Evolutionary conservation across 2,329 filamentous ascomycete species (phyloP).

Genomic region (Monilinia vaccinii-corymbosi): DNA sequence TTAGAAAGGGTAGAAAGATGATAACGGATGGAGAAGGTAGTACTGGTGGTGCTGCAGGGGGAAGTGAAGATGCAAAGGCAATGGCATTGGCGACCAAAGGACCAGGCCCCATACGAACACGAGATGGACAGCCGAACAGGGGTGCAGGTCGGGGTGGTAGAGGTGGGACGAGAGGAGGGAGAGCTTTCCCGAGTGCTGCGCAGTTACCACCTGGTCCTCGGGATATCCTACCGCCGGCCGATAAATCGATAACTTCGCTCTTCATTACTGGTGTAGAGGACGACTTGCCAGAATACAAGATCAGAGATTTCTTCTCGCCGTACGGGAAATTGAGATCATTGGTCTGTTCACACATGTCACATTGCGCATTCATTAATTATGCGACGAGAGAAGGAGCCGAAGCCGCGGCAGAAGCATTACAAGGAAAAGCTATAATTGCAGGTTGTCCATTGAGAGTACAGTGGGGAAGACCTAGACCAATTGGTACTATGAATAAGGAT

Average conservation of each 20-base stretch:
- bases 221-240: conserved; percentile 77
- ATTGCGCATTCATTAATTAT: conserved; percentile 96
- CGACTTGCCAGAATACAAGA: conserved; percentile 83
- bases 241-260: conserved; percentile 81
- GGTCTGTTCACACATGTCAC: conserved; percentile 92
- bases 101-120: conserved; percentile 71
- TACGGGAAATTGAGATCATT: conserved; percentile 88
- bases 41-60: conserved; percentile 12
- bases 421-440: conserved; percentile 81
- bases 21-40: conserved; percentile 29
- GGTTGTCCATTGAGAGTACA: conserved; percentile 84
- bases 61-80: conserved; percentile 34
- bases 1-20: conserved; percentile 74
- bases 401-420: conserved; percentile 71
- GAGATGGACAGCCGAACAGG: conserved; percentile 45
- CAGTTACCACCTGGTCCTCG: conserved; percentile 71
- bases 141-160: conserved; percentile 30
- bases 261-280: conserved; percentile 96
- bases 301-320: conserved; percentile 81
- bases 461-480: conserved; percentile 86
- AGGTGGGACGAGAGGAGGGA: conserved; percentile 33
- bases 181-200: conserved; percentile 59
- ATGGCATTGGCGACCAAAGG: conserved; percentile 39
- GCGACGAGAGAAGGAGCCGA: conserved; percentile 78
- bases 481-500: conserved; percentile 86